Evolutionary conservation across 73 alveolate genomes (phyloP).

Genomic region (Paramecium bursaria): DNA sequence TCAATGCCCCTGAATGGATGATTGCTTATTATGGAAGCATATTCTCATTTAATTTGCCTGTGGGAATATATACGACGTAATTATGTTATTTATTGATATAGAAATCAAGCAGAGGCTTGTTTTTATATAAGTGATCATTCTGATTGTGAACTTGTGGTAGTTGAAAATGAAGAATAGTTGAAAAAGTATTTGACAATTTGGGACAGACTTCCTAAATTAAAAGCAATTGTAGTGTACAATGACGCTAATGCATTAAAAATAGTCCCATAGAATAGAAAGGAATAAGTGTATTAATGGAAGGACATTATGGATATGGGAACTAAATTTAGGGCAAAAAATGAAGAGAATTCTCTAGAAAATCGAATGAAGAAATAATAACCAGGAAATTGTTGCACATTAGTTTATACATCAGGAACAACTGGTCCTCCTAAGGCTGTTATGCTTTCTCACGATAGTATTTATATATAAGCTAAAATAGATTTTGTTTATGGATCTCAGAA

Average conservation of each 20-base stretch:
- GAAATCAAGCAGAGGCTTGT: conserved; percentile 82
- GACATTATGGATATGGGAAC: conserved; percentile 68
- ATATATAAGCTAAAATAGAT: neutral
- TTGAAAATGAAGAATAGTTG: conserved; percentile 73
- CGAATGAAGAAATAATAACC: conserved; percentile 22
- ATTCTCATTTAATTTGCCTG: conserved; percentile 76
- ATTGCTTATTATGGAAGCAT: conserved; percentile 81
- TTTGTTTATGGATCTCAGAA: neutral
- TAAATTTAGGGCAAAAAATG: conserved; percentile 17
- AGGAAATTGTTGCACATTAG: conserved; percentile 78
- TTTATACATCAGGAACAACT: conserved; percentile 93
- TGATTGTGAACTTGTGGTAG: conserved; percentile 77
- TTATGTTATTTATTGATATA: no score
- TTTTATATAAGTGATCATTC: conserved; percentile 80
- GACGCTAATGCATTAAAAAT: conserved; percentile 13
- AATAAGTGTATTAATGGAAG: conserved; percentile 71
- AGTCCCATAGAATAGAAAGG: conserved; percentile 48
- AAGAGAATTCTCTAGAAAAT: neutral
- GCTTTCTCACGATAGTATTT: conserved; percentile 51
- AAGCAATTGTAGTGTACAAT: conserved; percentile 74
- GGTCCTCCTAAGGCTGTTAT: conserved; percentile 82
- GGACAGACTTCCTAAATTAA: conserved; percentile 74
- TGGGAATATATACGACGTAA: conserved; percentile 83
- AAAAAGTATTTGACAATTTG: conserved; percentile 71
- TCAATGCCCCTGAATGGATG: conserved; percentile 88